Evolutionary conservation across 2,329 filamentous ascomycete species (phyloP), one percentile per base, ranked within the genome.

Genomic region (Pseudogymnoascus sp.): DNA sequence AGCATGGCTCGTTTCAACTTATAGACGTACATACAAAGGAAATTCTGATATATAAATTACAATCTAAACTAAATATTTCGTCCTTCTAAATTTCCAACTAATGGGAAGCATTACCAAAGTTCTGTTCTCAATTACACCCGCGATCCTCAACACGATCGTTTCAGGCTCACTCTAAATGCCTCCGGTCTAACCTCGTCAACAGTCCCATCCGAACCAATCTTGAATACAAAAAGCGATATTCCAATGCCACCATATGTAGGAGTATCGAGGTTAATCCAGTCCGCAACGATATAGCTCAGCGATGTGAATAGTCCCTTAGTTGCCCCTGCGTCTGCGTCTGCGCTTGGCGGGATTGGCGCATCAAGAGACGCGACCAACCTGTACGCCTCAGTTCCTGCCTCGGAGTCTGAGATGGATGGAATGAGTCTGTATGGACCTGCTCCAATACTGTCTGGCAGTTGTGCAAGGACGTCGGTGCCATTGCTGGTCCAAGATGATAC

Each of bases 401-500:
- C n/a, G 9, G 48, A 7, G 27, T 55, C 48, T 33, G 48, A 55
- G 33, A 55, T 55, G n/a, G 48, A 55, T 33, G 48, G 48, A 9
- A 15, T 8, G 27, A 55, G 48, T 2, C 48, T 27, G 29, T 55
- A 55, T 55, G 48, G 48, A 27, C 48, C 48, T 2, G 27, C 27
- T 8, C 48, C 48, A 55, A 55, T n/a, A 3, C 48, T 55, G 17
- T n/a, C 21, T 12, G 48, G 48, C n/a, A 55, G n/a, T 9, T 17
- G 27, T 5, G 59, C 25, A 42, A 74, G 65, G 7, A 75, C 51
- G 59, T 75, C 71, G 4, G 72, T 69, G 13, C 71, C 71, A 44
- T 74, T 73, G 51, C 62, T 69, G 48, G 70, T 67, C 67, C 71
- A 76, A 1, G 64, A 60, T 1, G 68, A 67, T 31, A 76, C 66